Conservation (phyloP, 2,329 filamentous ascomycete genomes). For the Aspergillus viridinutans region DNA sequence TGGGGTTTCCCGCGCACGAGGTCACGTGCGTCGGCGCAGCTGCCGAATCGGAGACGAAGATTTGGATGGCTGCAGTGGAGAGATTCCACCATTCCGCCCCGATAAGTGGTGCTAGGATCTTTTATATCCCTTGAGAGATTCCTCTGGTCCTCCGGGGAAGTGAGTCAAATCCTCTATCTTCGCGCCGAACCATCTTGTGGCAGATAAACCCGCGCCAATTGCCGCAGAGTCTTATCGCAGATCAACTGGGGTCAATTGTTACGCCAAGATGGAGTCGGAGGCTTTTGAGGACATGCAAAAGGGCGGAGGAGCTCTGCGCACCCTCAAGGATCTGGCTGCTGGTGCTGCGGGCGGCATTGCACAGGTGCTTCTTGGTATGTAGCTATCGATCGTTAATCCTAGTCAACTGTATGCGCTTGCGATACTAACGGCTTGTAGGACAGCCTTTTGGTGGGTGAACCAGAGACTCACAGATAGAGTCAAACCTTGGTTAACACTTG, state of each 20-base stretch:
- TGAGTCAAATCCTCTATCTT: not conserved
- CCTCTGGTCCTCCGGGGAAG: not conserved
- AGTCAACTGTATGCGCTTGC: not conserved
- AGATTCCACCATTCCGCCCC: not conserved
- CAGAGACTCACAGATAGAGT: not conserved
- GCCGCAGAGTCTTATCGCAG: not conserved
- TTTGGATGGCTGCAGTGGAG: not conserved
- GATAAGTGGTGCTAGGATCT: constrained; percentile 13
- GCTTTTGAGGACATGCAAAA: constrained; percentile 35
- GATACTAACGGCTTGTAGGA: constrained; percentile 42
- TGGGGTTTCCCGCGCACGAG: constrained; percentile 14
- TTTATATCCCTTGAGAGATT: not conserved
- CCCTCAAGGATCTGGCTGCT: constrained; percentile 83
- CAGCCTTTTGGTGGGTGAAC: constrained; percentile 59
- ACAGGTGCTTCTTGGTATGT: constrained; percentile 85
- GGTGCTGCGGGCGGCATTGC: constrained; percentile 89
- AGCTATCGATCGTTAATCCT: not conserved
- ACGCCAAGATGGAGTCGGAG: constrained; percentile 29
- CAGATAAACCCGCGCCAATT: constrained; percentile 1
- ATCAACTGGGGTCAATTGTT: not conserved
- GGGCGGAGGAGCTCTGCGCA: constrained; percentile 49
- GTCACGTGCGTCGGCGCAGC: constrained; percentile 30
- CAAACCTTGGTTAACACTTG: constrained; percentile 10
- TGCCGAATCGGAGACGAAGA: constrained; percentile 27
- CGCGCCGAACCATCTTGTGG: not conserved